Evolutionary conservation across 2,329 filamentous ascomycete species (phyloP).

Genomic region (Lasiodiplodia sp.): DNA sequence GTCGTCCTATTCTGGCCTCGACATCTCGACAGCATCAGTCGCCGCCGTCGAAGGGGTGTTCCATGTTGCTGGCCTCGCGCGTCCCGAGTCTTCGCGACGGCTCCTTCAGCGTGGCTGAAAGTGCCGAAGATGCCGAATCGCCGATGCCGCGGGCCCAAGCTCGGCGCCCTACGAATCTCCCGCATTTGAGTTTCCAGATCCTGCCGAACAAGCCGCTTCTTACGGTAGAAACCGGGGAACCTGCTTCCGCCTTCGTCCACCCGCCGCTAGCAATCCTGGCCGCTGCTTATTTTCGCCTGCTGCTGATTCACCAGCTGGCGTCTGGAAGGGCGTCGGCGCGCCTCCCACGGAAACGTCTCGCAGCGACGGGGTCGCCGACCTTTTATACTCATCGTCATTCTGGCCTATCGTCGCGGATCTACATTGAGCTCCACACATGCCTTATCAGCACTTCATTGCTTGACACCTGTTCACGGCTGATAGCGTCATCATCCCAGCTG

Average conservation of each 20-base stretch:
- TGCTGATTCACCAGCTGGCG: conserved; percentile 20
- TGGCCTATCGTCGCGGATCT: not conserved
- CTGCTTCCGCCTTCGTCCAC: not conserved
- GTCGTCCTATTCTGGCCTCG: not conserved
- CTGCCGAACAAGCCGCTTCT: conserved; percentile 16
- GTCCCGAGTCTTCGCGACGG: conserved; percentile 4
- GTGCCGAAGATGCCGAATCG: conserved; percentile 22
- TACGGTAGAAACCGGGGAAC: conserved; percentile 12
- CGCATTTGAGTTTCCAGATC: conserved; percentile 3
- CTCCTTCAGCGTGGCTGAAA: not conserved
- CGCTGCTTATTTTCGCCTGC: conserved; percentile 13
- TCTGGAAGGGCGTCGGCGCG: not conserved
- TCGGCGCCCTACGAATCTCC: conserved; percentile 4
- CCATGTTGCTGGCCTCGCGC: not conserved
- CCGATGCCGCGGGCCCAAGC: conserved; percentile 12
- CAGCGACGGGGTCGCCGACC: not conserved
- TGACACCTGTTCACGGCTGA: not conserved
- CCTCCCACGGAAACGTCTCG: not conserved
- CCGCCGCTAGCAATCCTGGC: not conserved
- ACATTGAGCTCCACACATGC: not conserved
- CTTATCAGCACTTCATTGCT: not conserved
- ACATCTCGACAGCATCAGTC: not conserved
- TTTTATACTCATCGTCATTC: conserved; percentile 1
- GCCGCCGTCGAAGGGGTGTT: not conserved
- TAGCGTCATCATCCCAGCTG: not conserved